Evolutionary conservation across 2,329 filamentous ascomycete genomes (phyloP).

Genomic region (Xylaria sp.): DNA sequence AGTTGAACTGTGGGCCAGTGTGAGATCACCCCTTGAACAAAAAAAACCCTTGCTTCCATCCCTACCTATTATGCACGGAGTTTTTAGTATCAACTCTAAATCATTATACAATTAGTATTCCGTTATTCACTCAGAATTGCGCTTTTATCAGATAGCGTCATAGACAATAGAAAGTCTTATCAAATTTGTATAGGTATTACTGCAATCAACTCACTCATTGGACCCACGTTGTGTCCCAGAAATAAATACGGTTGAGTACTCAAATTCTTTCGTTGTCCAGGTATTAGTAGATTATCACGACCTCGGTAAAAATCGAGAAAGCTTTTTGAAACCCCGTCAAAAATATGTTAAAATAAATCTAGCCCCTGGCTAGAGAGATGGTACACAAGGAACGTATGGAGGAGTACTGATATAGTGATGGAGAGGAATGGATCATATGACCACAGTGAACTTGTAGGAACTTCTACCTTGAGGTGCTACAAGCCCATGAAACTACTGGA

Average conservation of each 20-base stretch:
- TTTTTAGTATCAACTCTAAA: not conserved
- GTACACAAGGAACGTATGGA: not conserved
- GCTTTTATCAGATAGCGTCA: not conserved
- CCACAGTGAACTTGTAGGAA: not conserved
- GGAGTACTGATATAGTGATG: not conserved
- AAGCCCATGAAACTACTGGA: not conserved
- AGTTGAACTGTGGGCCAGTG: not conserved
- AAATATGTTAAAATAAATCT: not conserved
- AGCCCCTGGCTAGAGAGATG: not conserved
- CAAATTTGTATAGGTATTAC: not conserved
- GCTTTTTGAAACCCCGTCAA: not conserved
- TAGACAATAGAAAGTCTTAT: not conserved
- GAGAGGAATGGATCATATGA: not conserved
- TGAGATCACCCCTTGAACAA: not conserved
- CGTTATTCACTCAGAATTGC: not conserved
- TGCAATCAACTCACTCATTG: not conserved
- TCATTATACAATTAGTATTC: not conserved
- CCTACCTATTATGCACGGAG: not conserved
- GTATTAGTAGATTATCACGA: not conserved
- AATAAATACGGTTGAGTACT: not conserved
- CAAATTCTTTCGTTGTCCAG: not conserved
- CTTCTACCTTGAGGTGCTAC: not conserved
- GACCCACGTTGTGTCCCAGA: too few species aligned
- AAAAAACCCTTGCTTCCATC: not conserved
- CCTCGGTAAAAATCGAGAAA: not conserved